Conservation (phyloP, 768 basidiomycete species). For the Pulveroboletus frians region DNA sequence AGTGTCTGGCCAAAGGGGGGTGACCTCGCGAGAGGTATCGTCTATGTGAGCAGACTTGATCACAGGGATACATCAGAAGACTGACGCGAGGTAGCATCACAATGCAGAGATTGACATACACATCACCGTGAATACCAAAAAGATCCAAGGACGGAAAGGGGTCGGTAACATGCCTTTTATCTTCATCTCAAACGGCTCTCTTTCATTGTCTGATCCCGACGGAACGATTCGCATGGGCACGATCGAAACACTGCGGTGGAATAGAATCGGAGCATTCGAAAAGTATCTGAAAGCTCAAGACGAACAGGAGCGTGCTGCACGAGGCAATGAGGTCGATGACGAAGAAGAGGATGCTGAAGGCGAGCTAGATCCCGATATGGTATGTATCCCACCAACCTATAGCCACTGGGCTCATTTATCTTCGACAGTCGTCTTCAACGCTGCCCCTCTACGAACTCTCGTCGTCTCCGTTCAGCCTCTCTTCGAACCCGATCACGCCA, state of each 20-base stretch:
- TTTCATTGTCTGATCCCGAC: constrained; percentile 23
- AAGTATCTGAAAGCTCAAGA: constrained; percentile 24
- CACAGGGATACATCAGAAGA: background rate
- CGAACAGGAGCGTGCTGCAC: constrained; percentile 22
- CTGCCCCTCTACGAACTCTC: constrained; percentile 24
- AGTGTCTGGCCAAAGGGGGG: constrained; percentile 52
- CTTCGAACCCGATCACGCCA: constrained; percentile 29
- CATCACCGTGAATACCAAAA: constrained; percentile 53
- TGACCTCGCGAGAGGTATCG: constrained; percentile 43
- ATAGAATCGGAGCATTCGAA: constrained; percentile 26
- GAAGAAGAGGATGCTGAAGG: constrained; percentile 23
- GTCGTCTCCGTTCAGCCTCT: constrained; percentile 22
- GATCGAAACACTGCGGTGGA: constrained; percentile 23
- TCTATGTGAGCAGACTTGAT: constrained; percentile 49
- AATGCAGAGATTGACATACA: constrained; percentile 49
- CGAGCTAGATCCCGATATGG: constrained; percentile 27
- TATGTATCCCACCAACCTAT: constrained; percentile 7
- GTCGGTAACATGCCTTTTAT: constrained; percentile 57
- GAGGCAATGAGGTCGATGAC: constrained; percentile 15
- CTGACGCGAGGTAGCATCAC: constrained; percentile 42
- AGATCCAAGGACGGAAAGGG: constrained; percentile 52
- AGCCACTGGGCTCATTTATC: background rate
- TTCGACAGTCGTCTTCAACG: constrained; percentile 24
- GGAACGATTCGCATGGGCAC: constrained; percentile 16
- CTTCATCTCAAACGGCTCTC: constrained; percentile 47